Base-by-base conservation (phyloP, 768 basidiomycete genomes). In the Pleurotus giganteus region DNA sequence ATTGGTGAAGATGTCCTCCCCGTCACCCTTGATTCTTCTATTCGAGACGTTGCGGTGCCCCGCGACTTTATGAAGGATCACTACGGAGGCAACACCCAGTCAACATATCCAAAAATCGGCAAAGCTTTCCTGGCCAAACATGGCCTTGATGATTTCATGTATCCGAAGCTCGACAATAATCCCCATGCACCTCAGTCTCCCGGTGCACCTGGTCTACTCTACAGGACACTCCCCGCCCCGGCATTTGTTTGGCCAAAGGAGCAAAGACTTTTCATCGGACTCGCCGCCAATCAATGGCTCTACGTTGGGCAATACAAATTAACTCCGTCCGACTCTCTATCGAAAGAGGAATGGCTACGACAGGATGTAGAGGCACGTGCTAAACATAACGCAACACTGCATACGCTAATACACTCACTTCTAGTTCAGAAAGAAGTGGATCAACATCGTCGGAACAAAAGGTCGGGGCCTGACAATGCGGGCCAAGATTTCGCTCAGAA, bases 161-260 rank as follows among this genome's bases (percentile, higher is more conserved):
- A 60, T 37, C 56, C 65, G 2, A 64, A 61, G 17, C 49, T 61
- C 0, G 43, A 57, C 0, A 65, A 56, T 27, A 68, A 73, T 36
- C 65, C 66, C 0, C 49, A 54, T 15, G 66, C 68, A 4, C 69
- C 72, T 27, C 62, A 68, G 34, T 41, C 64, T n/a, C 63, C 68
- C 5, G 70, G 71, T 11, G 58, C 60, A n/a, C 60, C 65, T 15
- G 72, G 71, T 0, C 55, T 73, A 5, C 70, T 63, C 31, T 66
- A 64, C 23, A 41, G 39, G 28, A 43, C 55, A 9, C 31, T 13
- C 1, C 34, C 34, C 32, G 47, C 31, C 8, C 47, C 47, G 7
- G 47, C 47, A 21, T 31, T 31, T 50, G 47, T 31, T 8, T 50
- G 47, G 47, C 28, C 27, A 15, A 50, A 37, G 23, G 23, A 12